Evolutionary conservation across 345 rosid species (phyloP), one percentile per base, ranked within the genome.

Genomic region (Hypericum perforatum): DNA sequence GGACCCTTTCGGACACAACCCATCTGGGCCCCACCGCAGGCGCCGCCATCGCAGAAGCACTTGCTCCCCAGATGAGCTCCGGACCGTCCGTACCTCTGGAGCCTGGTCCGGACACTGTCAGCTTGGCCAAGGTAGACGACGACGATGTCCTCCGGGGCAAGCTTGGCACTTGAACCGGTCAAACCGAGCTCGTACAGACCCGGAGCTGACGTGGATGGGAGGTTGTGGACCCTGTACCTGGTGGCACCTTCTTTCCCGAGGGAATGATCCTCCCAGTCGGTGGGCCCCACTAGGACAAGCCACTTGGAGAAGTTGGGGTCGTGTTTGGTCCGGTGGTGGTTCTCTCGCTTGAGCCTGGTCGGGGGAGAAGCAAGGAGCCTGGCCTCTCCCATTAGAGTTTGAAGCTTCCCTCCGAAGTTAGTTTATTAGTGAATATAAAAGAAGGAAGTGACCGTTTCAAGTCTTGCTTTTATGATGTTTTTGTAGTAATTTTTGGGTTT

Each of bases 151-250:
- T 50, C 52, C 43, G 75, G 76, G 43, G 64, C 76, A 15, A 63
- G 65, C 7, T 55, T 60, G 12, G 58, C 37, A 0, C 47, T 45
- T 37, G 72, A 9, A 37, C 73, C 61, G 5, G 66, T 67, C 8
- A 80, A 48, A 5, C 87, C 97, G 9, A 90, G 85, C 80, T 90
- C 95, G 48, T 86, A 90, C 0, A 90, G 54, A 40, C 97, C 95
- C 0, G 94, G 82, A 12, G 62, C 60, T 12, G 80, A 60, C 14
- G 45, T 61, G 47, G 37, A n/a, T 2, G 94, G 97, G 16, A 90
- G 83, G 56, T 80, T 90, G 54, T 86, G 82, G 45, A 77, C 72
- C 67, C 95, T 77, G 74, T 90, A 90, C 63, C 86, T 82, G 5
- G 66, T 39, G 0, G 82, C 85, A 53, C 91, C 95, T 54, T 82